Percentiles rank a stretch among this genome's conserved stretches.
phyloP scores from a whole-genome alignment of 345 rosid genomes.

The Eucalyptus guilfoylei region DNA sequence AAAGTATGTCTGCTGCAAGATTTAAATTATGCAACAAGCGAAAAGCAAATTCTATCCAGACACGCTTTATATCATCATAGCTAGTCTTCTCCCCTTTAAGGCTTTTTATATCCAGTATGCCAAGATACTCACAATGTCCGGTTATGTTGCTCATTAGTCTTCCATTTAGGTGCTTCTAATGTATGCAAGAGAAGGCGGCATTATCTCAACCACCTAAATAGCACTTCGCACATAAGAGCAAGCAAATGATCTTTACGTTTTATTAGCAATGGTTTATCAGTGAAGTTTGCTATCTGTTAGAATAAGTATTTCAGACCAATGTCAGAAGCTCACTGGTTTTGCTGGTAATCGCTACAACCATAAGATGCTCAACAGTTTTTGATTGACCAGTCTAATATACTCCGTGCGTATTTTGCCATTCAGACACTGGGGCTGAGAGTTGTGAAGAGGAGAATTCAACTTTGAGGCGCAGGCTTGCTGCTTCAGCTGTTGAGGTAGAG shows the following conservation, averaged over 20 bases:
- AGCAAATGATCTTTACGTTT: background rate
- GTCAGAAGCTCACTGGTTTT: background rate
- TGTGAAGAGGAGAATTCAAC: constrained; percentile 57
- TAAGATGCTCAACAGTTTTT: background rate
- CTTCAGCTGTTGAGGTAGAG: constrained; percentile 79
- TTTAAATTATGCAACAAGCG: background rate
- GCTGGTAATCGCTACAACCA: background rate
- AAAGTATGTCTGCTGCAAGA: background rate
- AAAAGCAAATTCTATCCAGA: background rate
- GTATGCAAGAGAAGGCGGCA: background rate
- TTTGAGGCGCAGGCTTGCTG: constrained; percentile 64
- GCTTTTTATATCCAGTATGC: background rate
- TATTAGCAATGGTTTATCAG: background rate
- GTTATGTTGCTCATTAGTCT: background rate
- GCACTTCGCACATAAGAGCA: background rate
- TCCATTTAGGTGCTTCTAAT: background rate
- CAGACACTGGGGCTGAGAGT: constrained; percentile 64
- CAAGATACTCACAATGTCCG: background rate
- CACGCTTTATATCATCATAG: background rate
- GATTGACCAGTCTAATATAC: background rate
- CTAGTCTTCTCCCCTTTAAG: background rate
- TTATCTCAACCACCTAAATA: background rate
- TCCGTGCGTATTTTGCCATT: background rate
- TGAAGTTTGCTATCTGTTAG: background rate
- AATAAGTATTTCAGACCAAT: background rate